A percentile compares a stretch with the other conserved stretches of the same genome.
These are phyloP conservation scores for Fusarium robinianum DNA, from an alignment of 2,329 filamentous ascomycete genomes.

Conservation along the genomic window DNA sequence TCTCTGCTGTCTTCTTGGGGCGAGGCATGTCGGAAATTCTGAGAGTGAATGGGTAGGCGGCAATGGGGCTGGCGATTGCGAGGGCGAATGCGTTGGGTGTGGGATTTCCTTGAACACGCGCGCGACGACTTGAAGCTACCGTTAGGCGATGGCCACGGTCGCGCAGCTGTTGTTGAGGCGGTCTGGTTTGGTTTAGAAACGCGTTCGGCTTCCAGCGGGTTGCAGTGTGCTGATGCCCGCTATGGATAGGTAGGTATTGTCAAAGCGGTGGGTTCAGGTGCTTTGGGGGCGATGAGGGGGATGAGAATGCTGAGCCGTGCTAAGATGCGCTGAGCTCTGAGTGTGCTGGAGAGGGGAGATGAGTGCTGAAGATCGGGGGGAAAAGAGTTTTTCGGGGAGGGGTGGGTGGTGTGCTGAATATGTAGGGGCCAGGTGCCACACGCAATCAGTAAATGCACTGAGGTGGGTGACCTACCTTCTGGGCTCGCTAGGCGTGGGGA, in stretches of 20 bases:
- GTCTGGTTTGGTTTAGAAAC: constrained; percentile 6
- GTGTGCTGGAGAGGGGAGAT: constrained; percentile 35
- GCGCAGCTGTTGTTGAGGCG: constrained; percentile 4
- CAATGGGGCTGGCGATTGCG: no score
- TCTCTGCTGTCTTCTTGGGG: constrained; percentile 49
- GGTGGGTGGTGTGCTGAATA: constrained; percentile 44
- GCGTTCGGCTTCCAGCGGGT: constrained; percentile 24
- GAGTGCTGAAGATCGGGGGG: constrained; percentile 39
- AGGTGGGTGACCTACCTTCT: constrained; percentile 18
- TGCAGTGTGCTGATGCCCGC: constrained; percentile 25
- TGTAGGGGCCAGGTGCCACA: constrained; percentile 40
- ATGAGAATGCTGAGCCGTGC: constrained; percentile 20
- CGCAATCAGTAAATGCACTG: constrained; percentile 40
- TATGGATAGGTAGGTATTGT: constrained; percentile 32
- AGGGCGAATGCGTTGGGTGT: no score
- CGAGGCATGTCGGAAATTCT: constrained; percentile 46
- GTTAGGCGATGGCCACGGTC: constrained; percentile 5
- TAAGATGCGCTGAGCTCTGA: constrained; percentile 31
- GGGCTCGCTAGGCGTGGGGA: constrained; percentile 22
- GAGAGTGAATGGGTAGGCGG: constrained; percentile 21
- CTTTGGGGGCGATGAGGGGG: constrained; percentile 35
- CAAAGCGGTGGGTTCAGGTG: constrained; percentile 33
- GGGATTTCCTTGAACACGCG: not conserved
- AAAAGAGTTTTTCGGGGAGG: constrained; percentile 39
- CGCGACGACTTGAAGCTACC: constrained; percentile 7